phyloP scores from a whole-genome alignment of 495 filamentous ascomycete genomes.

The Staphylotrichum longicolle region DNA sequence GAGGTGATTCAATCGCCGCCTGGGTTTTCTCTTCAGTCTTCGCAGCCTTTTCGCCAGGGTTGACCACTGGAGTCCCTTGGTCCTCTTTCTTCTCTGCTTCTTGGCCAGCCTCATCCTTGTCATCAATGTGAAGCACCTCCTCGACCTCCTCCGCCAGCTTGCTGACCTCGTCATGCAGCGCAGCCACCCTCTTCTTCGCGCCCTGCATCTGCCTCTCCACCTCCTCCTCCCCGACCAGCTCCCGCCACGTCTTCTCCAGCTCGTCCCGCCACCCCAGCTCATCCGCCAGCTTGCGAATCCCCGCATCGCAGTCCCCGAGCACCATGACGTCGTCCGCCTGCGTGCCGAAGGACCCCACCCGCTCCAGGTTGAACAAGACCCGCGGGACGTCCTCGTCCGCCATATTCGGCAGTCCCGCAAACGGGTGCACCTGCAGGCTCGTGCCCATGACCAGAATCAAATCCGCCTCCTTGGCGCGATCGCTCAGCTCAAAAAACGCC shows the following conservation, averaged over 20 bases:
- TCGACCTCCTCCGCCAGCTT: conserved; percentile 40
- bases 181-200: conserved; percentile 24
- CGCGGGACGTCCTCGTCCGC: conserved; percentile 63
- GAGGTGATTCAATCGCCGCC: no score
- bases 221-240: conserved; percentile 43
- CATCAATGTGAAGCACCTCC: conserved; percentile 37
- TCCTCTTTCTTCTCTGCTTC: conserved; percentile 2
- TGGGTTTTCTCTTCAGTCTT: no score
- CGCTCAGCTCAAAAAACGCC: conserved; percentile 61
- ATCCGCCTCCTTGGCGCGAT: conserved; percentile 63
- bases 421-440: conserved; percentile 83
- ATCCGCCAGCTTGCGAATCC: conserved; percentile 77
- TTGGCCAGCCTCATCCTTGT: conserved; percentile 21
- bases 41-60: no score
- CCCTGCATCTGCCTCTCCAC: conserved; percentile 40
- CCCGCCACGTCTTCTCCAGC: conserved; percentile 57
- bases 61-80: no score
- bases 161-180: conserved; percentile 35
- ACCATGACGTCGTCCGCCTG: conserved; percentile 41
- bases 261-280: conserved; percentile 85
- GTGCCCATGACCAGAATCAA: conserved; percentile 89
- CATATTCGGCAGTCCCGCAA: conserved; percentile 72
- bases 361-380: conserved; percentile 82
- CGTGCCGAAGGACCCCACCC: conserved; percentile 76
- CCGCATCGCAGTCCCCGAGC: conserved; percentile 64